Percentiles rank a stretch among this genome's conserved stretches.
These are phyloP conservation scores for Penicillium longicatenatum DNA, from an alignment of 495 filamentous ascomycete species.

Conservation along the genomic window DNA sequence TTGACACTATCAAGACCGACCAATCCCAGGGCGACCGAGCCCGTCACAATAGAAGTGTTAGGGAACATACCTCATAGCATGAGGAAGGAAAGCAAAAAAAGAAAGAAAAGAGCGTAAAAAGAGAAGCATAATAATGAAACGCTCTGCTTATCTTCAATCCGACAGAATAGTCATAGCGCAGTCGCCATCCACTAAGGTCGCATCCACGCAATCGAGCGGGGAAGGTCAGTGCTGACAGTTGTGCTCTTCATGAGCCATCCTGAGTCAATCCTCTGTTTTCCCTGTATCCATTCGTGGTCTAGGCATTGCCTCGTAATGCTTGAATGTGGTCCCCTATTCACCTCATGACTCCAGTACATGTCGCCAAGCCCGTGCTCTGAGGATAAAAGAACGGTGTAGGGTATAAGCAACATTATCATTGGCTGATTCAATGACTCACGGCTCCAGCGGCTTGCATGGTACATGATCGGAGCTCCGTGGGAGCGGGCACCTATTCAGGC, in stretches of 20 bases:
- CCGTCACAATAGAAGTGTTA: conserved; percentile 19
- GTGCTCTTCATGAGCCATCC: not conserved
- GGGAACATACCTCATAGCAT: conserved; percentile 28
- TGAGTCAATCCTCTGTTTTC: not conserved
- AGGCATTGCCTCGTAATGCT: not conserved
- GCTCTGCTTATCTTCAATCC: conserved; percentile 11
- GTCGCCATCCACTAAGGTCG: conserved; percentile 3
- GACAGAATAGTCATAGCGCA: conserved; percentile 7
- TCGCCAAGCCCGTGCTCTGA: conserved; percentile 5
- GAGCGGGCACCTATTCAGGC: conserved; percentile 7
- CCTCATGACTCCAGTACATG: not conserved
- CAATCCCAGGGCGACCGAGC: conserved; percentile 30
- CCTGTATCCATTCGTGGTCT: not conserved
- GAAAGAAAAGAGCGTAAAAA: not conserved
- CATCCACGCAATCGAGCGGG: conserved; percentile 4
- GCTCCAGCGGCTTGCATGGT: conserved; percentile 4
- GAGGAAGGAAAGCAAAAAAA: not conserved
- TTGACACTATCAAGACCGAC: conserved; percentile 26
- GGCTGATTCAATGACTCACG: conserved; percentile 12
- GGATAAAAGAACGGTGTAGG: conserved; percentile 12
- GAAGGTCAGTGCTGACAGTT: not conserved
- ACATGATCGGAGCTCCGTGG: conserved; percentile 9
- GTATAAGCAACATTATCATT: not conserved
- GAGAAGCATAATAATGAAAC: not conserved
- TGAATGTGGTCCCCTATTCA: not conserved